Conservation (phyloP, 176 grass and related monocot species). For the Zizania latifolia region DNA sequence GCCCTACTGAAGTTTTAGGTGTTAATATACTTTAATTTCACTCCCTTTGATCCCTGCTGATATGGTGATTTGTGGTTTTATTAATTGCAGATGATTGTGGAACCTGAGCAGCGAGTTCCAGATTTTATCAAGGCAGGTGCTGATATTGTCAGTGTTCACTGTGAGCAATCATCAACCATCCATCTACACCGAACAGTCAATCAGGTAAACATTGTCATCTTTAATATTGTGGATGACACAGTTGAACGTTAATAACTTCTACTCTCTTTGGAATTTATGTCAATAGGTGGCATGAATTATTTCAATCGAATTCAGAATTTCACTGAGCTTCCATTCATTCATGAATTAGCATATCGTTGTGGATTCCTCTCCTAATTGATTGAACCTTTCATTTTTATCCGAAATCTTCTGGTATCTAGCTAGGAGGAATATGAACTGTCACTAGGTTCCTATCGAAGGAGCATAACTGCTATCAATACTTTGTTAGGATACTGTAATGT, state of each 20-base stretch:
- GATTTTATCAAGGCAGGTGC: constrained; percentile 99
- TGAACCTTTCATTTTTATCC: neutral
- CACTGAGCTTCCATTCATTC: neutral
- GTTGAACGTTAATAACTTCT: neutral
- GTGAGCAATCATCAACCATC: constrained; percentile 90
- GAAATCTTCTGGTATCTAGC: neutral
- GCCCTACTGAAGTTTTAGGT: neutral
- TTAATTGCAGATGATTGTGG: constrained; percentile 94
- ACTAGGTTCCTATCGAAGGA: neutral
- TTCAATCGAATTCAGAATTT: neutral
- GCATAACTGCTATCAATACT: neutral
- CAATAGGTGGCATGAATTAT: neutral
- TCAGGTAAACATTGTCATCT: constrained; percentile 37
- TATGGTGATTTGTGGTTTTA: constrained; percentile 18
- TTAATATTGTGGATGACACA: constrained; percentile 6
- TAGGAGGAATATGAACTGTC: neutral
- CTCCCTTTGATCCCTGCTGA: neutral
- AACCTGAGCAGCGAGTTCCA: constrained; percentile 88
- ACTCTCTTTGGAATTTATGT: neutral
- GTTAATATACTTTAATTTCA: neutral
- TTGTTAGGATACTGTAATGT: constrained; percentile 3
- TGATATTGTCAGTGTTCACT: constrained; percentile 98
- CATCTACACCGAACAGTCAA: constrained; percentile 91
- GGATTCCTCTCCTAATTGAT: neutral
- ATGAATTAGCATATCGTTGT: neutral